Percentiles rank a stretch among this genome's conserved stretches.
These are phyloP conservation scores for Basidioascus undulatus DNA, from an alignment of 768 basidiomycete genomes.

Conservation along the genomic window DNA sequence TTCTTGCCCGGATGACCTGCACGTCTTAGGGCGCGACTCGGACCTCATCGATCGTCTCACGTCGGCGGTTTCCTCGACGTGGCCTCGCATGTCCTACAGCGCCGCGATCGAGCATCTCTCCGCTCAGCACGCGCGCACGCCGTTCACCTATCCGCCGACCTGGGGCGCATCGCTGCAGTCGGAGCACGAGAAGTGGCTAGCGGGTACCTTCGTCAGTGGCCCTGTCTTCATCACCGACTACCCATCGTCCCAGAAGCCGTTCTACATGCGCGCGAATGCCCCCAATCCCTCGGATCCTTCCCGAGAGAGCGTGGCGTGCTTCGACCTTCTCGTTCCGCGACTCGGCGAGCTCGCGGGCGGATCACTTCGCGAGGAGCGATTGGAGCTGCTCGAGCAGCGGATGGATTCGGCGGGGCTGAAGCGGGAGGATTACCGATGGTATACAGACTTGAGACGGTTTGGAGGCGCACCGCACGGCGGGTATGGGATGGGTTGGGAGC, in stretches of 20 bases:
- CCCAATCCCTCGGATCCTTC: background rate
- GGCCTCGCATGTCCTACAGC: slow-evolving; percentile 55
- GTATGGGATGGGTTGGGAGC: slow-evolving; percentile 87
- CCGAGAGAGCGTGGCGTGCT: slow-evolving; percentile 54
- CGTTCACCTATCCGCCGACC: slow-evolving; percentile 18
- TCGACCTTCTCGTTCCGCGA: slow-evolving; percentile 71
- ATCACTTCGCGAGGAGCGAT: slow-evolving; percentile 56
- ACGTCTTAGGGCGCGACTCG: slow-evolving; percentile 1
- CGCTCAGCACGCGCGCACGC: slow-evolving; percentile 7
- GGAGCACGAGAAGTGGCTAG: slow-evolving; percentile 84
- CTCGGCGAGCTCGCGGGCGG: slow-evolving; percentile 83
- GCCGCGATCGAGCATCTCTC: slow-evolving; percentile 41
- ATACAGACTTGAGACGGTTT: slow-evolving; percentile 54
- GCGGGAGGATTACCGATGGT: slow-evolving; percentile 26
- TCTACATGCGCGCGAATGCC: slow-evolving; percentile 55
- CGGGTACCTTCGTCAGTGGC: slow-evolving; percentile 36
- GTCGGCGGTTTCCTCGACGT: slow-evolving; percentile 22
- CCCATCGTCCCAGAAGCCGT: slow-evolving; percentile 59
- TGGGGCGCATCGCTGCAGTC: slow-evolving; percentile 57
- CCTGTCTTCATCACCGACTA: slow-evolving; percentile 88
- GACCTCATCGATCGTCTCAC: background rate
- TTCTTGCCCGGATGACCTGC: slow-evolving; percentile 5
- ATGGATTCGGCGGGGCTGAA: slow-evolving; percentile 29
- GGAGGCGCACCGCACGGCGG: slow-evolving; percentile 84
- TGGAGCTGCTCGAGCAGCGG: slow-evolving; percentile 26